Conservation (phyloP, 768 basidiomycete genomes). For the Lactifluus rugatus region DNA sequence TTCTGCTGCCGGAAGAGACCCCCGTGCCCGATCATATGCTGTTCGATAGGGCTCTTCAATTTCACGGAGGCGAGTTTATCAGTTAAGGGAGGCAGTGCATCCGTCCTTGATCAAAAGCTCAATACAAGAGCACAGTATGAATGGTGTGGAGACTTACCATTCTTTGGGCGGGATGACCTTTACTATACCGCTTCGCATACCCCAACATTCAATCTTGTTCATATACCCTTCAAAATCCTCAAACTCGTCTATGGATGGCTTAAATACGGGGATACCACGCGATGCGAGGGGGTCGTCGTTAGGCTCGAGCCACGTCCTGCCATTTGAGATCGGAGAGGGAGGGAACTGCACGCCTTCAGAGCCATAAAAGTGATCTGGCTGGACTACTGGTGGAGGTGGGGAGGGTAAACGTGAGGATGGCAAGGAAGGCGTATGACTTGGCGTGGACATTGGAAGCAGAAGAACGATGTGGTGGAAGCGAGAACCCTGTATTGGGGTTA, state of each 20-base stretch:
- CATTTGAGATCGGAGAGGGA: constrained; percentile 55
- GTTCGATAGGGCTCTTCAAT: constrained; percentile 87
- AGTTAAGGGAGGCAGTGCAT: constrained; percentile 59
- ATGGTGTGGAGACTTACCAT: constrained; percentile 49
- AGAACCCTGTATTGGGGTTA: not conserved
- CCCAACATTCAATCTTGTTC: constrained; percentile 83
- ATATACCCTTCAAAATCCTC: constrained; percentile 87
- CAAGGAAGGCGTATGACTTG: constrained; percentile 27
- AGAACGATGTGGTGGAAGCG: not conserved
- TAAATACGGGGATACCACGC: constrained; percentile 94
- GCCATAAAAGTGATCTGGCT: constrained; percentile 81
- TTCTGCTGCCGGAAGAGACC: constrained; percentile 89
- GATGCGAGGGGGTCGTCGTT: constrained; percentile 69
- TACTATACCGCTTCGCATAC: constrained; percentile 81
- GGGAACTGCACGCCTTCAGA: constrained; percentile 36
- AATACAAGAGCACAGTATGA: constrained; percentile 18
- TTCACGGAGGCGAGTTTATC: constrained; percentile 65
- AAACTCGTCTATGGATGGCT: constrained; percentile 88
- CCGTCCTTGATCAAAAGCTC: constrained; percentile 41
- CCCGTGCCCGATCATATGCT: constrained; percentile 77
- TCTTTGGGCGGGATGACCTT: constrained; percentile 94
- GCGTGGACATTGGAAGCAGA: constrained; percentile 10
- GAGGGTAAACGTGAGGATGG: constrained; percentile 42
- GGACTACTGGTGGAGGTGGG: constrained; percentile 36
- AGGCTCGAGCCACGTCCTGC: constrained; percentile 63